Conservation (phyloP, 768 basidiomycete species). For the Termitomyces sp. region DNA sequence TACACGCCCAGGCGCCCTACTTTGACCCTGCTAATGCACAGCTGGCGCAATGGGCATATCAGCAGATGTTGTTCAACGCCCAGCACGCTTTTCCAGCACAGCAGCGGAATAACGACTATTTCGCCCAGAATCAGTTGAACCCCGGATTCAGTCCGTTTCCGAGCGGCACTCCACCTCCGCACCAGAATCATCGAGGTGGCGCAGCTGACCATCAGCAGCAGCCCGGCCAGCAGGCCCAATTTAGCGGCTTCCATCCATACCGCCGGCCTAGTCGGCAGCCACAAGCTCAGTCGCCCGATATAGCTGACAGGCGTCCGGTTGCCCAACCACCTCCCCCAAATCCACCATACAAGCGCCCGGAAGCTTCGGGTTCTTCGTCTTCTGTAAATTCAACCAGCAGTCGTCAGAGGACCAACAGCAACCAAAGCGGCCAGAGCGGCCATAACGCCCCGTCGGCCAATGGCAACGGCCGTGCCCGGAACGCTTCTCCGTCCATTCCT, state of each 20-base stretch:
- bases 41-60: conserved; percentile 86
- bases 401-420: conserved; percentile 70
- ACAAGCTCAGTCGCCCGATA: conserved; percentile 33
- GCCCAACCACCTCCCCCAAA: conserved; percentile 45
- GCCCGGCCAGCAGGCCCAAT: conserved; percentile 34
- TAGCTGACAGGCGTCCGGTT: conserved; percentile 49
- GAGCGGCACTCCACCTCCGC: conserved; percentile 68
- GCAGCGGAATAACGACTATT: conserved; percentile 53
- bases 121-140: conserved; percentile 34
- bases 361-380: conserved; percentile 76
- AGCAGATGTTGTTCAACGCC: conserved; percentile 86
- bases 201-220: conserved; percentile 41
- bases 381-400: conserved; percentile 70
- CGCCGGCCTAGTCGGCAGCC: conserved; percentile 62
- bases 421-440: conserved; percentile 56
- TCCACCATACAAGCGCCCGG: conserved; percentile 77
- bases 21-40: conserved; percentile 77
- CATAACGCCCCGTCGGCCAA: conserved; percentile 34
- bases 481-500: conserved; percentile 30
- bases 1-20: conserved; percentile 49
- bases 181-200: conserved; percentile 44
- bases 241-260: conserved; percentile 78
- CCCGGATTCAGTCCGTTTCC: conserved; percentile 62
- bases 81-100: conserved; percentile 47
- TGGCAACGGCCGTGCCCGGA: conserved; percentile 37